These are phyloP conservation scores for Dillenia turbinata DNA, from an alignment of 164 flowering plant genomes.

Conservation along the genomic window DNA sequence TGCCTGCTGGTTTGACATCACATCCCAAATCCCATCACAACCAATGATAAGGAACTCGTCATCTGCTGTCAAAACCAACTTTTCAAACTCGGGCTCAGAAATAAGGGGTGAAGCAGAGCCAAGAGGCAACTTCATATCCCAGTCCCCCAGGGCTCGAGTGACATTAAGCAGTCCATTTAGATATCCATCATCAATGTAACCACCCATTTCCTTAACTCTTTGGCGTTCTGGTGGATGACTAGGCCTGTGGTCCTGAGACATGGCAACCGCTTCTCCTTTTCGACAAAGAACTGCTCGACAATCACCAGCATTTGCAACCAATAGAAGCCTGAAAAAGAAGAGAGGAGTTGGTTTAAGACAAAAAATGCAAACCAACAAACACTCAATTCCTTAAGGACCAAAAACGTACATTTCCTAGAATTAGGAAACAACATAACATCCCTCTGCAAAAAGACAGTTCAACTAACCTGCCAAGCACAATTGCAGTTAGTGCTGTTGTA, in stretches of 20 bases:
- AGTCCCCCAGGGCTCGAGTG: constrained; percentile 59
- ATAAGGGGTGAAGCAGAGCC: constrained; percentile 49
- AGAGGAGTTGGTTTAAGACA: background rate
- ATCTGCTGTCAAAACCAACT: constrained; percentile 34
- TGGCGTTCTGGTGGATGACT: constrained; percentile 30
- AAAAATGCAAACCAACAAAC: too few species aligned
- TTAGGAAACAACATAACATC: too few species aligned
- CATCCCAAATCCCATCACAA: constrained; percentile 70
- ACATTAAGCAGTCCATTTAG: constrained; percentile 48
- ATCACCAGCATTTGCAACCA: constrained; percentile 62
- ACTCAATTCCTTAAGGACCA: too few species aligned
- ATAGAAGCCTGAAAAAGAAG: constrained; percentile 21
- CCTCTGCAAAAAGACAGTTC: background rate
- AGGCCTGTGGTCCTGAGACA: constrained; percentile 55
- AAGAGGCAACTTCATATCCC: constrained; percentile 49
- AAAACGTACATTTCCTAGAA: too few species aligned
- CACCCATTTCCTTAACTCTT: constrained; percentile 49
- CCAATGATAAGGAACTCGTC: constrained; percentile 59
- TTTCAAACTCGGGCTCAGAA: constrained; percentile 50
- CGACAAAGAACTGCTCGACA: constrained; percentile 59
- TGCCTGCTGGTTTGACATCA: constrained; percentile 53
- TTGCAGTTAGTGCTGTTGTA: constrained; percentile 57
- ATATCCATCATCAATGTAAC: constrained; percentile 41
- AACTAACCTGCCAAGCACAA: constrained; percentile 46
- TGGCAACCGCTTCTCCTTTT: constrained; percentile 43